These are phyloP conservation scores for Citrus inodora DNA, from an alignment of 345 rosid genomes.

Conservation along the genomic window DNA sequence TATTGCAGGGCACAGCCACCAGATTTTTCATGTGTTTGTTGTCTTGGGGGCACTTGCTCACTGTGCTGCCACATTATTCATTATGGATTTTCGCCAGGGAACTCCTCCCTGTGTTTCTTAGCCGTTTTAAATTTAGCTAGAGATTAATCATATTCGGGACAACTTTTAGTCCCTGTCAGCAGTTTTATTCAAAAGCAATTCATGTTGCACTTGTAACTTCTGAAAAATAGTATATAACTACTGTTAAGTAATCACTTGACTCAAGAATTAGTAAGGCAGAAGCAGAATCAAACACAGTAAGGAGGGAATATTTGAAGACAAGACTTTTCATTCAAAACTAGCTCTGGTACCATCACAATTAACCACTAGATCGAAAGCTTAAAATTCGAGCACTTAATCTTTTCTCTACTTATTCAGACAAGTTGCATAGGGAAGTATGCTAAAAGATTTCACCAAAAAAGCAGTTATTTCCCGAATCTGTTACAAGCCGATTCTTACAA, in stretches of 20 bases:
- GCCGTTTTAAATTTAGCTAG: not conserved
- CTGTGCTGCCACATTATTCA: slow-evolving; percentile 62
- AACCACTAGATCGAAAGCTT: not conserved
- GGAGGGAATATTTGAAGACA: not conserved
- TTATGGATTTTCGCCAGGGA: slow-evolving; percentile 68
- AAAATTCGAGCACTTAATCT: not conserved
- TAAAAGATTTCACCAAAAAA: not conserved
- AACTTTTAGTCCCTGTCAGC: not conserved
- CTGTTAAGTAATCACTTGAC: not conserved
- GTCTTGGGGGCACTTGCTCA: slow-evolving; percentile 89
- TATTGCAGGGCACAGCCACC: slow-evolving; percentile 93
- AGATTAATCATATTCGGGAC: not conserved
- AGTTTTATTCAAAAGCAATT: not conserved
- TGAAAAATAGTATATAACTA: not conserved
- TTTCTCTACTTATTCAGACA: not conserved
- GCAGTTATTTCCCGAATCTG: not conserved
- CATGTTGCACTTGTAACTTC: not conserved
- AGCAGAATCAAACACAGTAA: not conserved
- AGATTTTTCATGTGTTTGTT: slow-evolving; percentile 89
- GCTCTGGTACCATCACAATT: not conserved
- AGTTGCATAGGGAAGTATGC: not conserved
- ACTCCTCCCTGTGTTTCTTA: slow-evolving; percentile 47
- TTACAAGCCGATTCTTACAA: not conserved
- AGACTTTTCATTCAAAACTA: not conserved
- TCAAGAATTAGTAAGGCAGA: not conserved